Evolutionary conservation across 257 asterid genomes (phyloP).

Genomic region (Thymus mandschuricus): DNA sequence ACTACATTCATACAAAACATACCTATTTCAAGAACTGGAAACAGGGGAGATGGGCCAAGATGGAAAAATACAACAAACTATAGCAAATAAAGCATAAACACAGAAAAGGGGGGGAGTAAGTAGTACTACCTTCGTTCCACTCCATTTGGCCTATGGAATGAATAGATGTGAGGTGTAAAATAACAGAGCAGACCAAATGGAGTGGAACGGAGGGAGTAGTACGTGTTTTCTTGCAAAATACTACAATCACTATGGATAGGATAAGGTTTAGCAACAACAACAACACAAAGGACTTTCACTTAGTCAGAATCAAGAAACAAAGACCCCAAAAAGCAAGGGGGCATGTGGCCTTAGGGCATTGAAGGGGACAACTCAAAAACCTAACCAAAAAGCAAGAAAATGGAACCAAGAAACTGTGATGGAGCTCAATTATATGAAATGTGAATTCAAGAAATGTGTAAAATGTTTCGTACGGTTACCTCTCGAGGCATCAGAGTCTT

Average conservation of each 20-base stretch:
- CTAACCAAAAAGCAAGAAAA: slow-evolving; percentile 12
- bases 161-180: no score
- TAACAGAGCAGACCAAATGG: no score
- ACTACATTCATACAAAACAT: slow-evolving; percentile 12
- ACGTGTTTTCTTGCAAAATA: no score
- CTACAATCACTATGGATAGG: slow-evolving; percentile 27
- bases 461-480: slow-evolving; percentile 63
- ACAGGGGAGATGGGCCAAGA: slow-evolving; percentile 49
- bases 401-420: neutral
- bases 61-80: slow-evolving; percentile 43
- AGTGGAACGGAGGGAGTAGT: no score
- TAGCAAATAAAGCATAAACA: slow-evolving; percentile 39
- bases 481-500: slow-evolving; percentile 99
- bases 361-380: neutral
- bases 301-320: slow-evolving; percentile 21
- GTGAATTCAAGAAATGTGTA: slow-evolving; percentile 35
- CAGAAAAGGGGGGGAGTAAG: slow-evolving; percentile 31
- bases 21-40: slow-evolving; percentile 32
- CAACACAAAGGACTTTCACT: slow-evolving; percentile 26
- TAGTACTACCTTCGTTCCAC: no score
- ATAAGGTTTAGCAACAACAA: slow-evolving; percentile 45
- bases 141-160: no score
- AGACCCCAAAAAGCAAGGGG: slow-evolving; percentile 1
- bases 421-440: slow-evolving; percentile 25
- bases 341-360: neutral